Percentiles rank a stretch among this genome's conserved stretches.
Conservation (phyloP, 169 alveolate genomes). For the Plasmodium inui region DNA sequence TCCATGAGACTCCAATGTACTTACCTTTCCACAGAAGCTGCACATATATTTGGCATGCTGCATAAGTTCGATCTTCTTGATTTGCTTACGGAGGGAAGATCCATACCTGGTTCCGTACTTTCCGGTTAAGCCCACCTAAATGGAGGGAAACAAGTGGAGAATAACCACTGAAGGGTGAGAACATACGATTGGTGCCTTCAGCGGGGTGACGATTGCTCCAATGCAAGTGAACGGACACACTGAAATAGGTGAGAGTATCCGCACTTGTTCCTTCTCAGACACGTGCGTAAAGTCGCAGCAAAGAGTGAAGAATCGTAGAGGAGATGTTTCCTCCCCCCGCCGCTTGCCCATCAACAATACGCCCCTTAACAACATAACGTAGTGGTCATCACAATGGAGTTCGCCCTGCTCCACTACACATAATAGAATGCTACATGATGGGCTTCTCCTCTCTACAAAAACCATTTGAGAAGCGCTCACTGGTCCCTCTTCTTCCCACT, state of each 20-base stretch:
- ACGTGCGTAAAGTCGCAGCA: background rate
- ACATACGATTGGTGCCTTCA: background rate
- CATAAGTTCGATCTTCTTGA: conserved; percentile 95
- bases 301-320: background rate
- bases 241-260: background rate
- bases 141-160: background rate
- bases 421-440: background rate
- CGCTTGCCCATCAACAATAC: background rate
- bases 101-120: conserved; percentile 99
- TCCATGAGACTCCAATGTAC: background rate
- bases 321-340: no score
- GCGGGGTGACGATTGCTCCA: no score
- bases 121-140: conserved; percentile 98
- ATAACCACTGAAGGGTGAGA: background rate
- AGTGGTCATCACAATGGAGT: background rate
- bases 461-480: background rate
- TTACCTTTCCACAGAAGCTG: conserved; percentile 97
- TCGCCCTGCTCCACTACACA: background rate
- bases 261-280: background rate
- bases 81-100: conserved; percentile 97
- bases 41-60: conserved; percentile 95
- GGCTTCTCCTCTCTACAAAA: background rate
- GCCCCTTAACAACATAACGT: background rate
- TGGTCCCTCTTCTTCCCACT: background rate
- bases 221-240: no score